phyloP scores from a whole-genome alignment of 176 grass and related monocot species.

The Triticum urartu region DNA sequence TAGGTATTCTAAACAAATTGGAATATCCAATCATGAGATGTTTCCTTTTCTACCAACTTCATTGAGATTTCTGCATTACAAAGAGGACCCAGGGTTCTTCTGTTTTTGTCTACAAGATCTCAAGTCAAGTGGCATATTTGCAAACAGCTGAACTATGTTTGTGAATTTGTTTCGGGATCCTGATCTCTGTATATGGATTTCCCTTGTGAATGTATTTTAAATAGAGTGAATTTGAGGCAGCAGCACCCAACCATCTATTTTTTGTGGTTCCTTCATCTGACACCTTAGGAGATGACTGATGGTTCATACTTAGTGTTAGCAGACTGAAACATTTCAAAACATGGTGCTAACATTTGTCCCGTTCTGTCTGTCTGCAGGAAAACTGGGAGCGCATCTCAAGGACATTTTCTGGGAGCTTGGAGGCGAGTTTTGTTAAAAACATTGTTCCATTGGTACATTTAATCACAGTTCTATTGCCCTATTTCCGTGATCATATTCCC shows the following conservation, averaged over 20 bases:
- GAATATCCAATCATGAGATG: neutral
- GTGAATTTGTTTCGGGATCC: neutral
- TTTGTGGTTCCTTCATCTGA: neutral
- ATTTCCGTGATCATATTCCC: neutral
- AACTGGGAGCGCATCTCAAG: slow-evolving; percentile 73
- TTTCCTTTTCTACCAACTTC: neutral
- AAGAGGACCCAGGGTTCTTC: neutral
- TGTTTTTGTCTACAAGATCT: neutral
- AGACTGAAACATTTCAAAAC: neutral
- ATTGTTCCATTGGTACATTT: slow-evolving; percentile 48
- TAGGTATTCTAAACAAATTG: slow-evolving; percentile 4
- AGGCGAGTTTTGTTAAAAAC: slow-evolving; percentile 29
- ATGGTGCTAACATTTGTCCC: neutral
- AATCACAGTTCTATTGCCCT: neutral
- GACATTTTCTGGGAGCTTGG: slow-evolving; percentile 38
- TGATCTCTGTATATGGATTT: neutral
- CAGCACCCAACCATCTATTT: neutral
- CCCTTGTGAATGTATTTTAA: neutral
- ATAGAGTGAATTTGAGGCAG: neutral
- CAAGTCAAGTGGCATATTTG: neutral
- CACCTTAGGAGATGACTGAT: neutral
- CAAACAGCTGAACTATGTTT: neutral
- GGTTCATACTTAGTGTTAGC: neutral
- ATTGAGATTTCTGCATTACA: neutral
- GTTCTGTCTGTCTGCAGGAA: slow-evolving; percentile 32